A percentile compares a stretch with the other conserved stretches of the same genome.
Conservation (phyloP, 441 rosid species). For the Gossypium trilobum region DNA sequence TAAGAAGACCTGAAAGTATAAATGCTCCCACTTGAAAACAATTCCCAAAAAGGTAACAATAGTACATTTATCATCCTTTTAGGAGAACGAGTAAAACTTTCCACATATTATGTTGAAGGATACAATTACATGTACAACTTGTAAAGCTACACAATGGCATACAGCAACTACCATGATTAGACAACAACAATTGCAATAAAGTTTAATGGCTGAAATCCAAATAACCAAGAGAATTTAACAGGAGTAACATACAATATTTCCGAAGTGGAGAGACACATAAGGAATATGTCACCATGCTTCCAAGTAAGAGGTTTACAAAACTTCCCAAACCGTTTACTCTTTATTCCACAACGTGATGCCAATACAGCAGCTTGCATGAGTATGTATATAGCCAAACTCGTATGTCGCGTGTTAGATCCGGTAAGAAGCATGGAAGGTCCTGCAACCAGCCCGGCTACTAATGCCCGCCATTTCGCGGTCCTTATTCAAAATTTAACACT, state of each 20-base stretch:
- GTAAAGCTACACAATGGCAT: not conserved
- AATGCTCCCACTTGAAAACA: conserved; percentile 12
- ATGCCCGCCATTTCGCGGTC: conserved; percentile 78
- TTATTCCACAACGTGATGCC: conserved; percentile 87
- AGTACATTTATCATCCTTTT: not conserved
- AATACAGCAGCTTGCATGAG: conserved; percentile 88
- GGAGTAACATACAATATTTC: conserved; percentile 62
- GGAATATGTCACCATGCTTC: conserved; percentile 91
- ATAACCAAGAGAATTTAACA: not conserved
- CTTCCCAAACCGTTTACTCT: conserved; percentile 65
- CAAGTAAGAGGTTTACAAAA: conserved; percentile 86
- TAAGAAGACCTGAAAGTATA: conserved; percentile 69
- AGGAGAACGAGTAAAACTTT: not conserved
- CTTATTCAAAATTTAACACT: conserved; percentile 28
- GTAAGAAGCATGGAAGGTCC: conserved; percentile 93
- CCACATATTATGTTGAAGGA: not conserved
- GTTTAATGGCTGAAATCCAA: not conserved
- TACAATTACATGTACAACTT: not conserved
- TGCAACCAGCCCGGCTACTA: conserved; percentile 75
- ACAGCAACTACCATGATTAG: not conserved
- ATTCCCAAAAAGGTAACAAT: not conserved
- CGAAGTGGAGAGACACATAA: conserved; percentile 89
- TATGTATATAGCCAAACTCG: conserved; percentile 74
- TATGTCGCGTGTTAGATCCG: conserved; percentile 69
- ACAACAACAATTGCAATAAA: not conserved